Base-by-base conservation (phyloP, 2,329 filamentous ascomycete species). In the Dactylellina drechsleri region DNA sequence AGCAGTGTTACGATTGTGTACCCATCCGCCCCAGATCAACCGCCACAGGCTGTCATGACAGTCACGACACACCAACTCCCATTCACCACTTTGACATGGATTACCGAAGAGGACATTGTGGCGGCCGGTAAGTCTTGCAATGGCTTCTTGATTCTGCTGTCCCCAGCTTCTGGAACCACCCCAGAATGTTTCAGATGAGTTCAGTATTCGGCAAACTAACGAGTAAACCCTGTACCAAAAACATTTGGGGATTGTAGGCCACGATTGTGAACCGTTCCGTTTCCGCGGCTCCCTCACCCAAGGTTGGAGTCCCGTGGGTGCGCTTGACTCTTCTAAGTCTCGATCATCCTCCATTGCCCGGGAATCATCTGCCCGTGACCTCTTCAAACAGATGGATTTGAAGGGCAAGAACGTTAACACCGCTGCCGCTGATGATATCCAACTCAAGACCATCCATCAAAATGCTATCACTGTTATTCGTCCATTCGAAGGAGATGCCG, bases 301-400 rank as follows among this genome's bases (percentile, higher is more conserved):
- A 49, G 93, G 94, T 50, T 99, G 95, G 95, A 87, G 92, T 80
- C 84, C 97, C 43, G 87, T 87, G 41, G 93, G 93, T 36, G 90
- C 92, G 2, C 84, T 98, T 76, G 93, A 97, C 83, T 85, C 85
- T 57, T 76, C 72, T 5, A 76, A 76, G 59, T 76, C 72, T 50
- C 72, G 72, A 50, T 71, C 66, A 6, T 76, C 72, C 8, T 76
- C 72, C 10, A 67, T 76, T 53, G 72, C 72, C 50, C 59, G 72
- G 59, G 72, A 76, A 16, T 95, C 98, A 82, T 95, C 91, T 77
- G 95, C 95, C 23, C 85, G 97, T 82, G 97, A 98, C 83, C 97
- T 98, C 92, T 99, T 99, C 85, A 89, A 89, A 80, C 93, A 97
- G 85, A 98, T 99, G 95, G 95, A 99, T 83, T 86, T 99, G 78